Percentiles rank a stretch among this genome's conserved stretches.
These are phyloP conservation scores for Aspergillus tanneri DNA, from an alignment of 2,329 filamentous ascomycete genomes.

Conservation along the genomic window DNA sequence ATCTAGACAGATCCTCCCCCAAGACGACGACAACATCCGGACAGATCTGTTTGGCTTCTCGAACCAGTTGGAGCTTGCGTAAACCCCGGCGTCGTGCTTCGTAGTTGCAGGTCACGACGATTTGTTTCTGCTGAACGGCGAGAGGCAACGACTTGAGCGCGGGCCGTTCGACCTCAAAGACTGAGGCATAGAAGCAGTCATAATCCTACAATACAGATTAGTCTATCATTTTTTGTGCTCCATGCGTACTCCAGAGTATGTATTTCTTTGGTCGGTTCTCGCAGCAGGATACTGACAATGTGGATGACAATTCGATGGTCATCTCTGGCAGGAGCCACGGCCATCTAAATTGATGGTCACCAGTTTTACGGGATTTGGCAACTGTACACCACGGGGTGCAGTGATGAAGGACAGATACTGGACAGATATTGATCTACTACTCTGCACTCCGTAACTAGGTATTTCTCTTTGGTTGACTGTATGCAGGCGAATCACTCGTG, in stretches of 20 bases:
- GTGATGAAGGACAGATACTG: too few relatives aligned
- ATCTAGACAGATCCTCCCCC: conserved; percentile 81
- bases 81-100: conserved; percentile 68
- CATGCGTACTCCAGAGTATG: too few relatives aligned
- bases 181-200: conserved; percentile 87
- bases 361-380: too few relatives aligned
- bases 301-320: conserved; percentile 73
- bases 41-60: conserved; percentile 74
- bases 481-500: neutral
- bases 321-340: conserved; percentile 42
- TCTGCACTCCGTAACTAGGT: too few relatives aligned
- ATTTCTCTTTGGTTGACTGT: too few relatives aligned
- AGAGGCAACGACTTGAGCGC: conserved; percentile 70
- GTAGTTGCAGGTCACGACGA: conserved; percentile 92
- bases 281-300: conserved; percentile 59
- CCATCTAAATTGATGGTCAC: conserved; percentile 8
- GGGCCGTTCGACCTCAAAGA: conserved; percentile 79
- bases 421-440: too few relatives aligned
- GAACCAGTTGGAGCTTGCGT: conserved; percentile 79
- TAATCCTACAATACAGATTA: conserved; percentile 40
- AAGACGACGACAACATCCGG: conserved; percentile 82
- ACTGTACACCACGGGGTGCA: too few relatives aligned
- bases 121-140: conserved; percentile 89
- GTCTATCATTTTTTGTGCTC: neutral
- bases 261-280: too few relatives aligned